Percentiles rank a stretch among this genome's conserved stretches.
Evolutionary conservation across 805 yeast species (phyloP).

Genomic region (Yarrowia bubula): DNA sequence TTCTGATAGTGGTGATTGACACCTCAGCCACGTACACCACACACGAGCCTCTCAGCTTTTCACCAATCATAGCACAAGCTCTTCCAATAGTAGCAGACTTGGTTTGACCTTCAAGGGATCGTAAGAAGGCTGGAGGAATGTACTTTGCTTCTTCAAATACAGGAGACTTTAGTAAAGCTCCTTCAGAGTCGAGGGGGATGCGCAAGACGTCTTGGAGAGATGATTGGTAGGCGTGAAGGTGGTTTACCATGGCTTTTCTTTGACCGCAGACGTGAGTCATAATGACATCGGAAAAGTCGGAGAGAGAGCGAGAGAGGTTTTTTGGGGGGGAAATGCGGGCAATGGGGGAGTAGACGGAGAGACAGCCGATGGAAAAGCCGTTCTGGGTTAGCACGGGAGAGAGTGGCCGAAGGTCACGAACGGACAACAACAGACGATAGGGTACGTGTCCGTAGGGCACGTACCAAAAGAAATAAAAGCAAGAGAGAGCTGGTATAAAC

Average conservation of each 20-base stretch:
- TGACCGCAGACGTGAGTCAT: conserved; percentile 22
- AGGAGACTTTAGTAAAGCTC: not conserved
- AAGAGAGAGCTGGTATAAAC: too few relatives aligned
- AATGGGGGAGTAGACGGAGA: not conserved
- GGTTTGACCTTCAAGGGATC: not conserved
- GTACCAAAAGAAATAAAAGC: too few relatives aligned
- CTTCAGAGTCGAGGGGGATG: conserved; percentile 5
- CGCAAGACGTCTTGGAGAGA: conserved; percentile 1
- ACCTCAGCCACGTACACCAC: conserved; percentile 10
- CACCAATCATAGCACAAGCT: conserved; percentile 2
- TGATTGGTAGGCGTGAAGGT: conserved; percentile 10
- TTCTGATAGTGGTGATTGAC: not conserved
- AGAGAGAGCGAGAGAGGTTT: not conserved
- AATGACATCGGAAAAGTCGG: not conserved
- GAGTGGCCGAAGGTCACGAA: not conserved
- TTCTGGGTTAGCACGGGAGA: not conserved
- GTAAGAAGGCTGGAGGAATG: conserved; percentile 13
- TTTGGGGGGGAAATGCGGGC: not conserved
- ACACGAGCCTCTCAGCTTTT: not conserved
- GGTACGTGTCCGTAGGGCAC: not conserved
- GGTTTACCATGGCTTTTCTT: conserved; percentile 17
- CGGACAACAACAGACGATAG: not conserved
- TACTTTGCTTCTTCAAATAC: conserved; percentile 1
- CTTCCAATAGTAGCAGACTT: not conserved
- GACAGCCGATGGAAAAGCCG: conserved; percentile 5